A percentile compares a stretch with the other conserved stretches of the same genome.
These are phyloP conservation scores for Podaxis sp. DNA, from an alignment of 768 basidiomycete species.

Conservation along the genomic window DNA sequence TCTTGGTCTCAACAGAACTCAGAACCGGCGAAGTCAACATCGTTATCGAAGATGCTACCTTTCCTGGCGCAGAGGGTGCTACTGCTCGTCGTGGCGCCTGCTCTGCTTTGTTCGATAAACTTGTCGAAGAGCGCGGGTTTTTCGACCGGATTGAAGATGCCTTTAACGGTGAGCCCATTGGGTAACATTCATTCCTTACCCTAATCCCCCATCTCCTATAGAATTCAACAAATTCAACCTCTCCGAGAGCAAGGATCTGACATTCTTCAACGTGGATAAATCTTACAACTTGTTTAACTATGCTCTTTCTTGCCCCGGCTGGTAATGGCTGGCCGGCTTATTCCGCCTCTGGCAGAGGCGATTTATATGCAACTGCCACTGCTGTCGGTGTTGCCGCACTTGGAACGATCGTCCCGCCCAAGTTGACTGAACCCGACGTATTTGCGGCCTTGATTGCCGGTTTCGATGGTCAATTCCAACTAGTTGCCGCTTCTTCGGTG, in stretches of 20 bases:
- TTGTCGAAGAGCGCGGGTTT: not conserved
- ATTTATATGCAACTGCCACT: constrained; percentile 18
- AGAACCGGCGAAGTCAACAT: not conserved
- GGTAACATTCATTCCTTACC: constrained; percentile 34
- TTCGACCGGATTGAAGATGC: not conserved
- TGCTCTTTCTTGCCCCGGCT: constrained; percentile 16
- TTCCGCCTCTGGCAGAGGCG: constrained; percentile 18
- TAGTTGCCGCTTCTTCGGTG: not conserved
- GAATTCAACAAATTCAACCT: constrained; percentile 19
- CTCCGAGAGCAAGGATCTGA: constrained; percentile 18
- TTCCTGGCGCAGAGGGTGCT: not conserved
- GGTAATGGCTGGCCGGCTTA: constrained; percentile 17
- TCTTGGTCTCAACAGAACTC: not conserved
- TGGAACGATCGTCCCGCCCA: constrained; percentile 31
- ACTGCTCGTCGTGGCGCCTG: not conserved
- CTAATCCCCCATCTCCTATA: constrained; percentile 8
- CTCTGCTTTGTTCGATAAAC: not conserved
- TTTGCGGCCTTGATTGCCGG: constrained; percentile 27
- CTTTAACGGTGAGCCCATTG: constrained; percentile 4
- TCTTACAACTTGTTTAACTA: constrained; percentile 22
- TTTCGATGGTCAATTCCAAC: constrained; percentile 27
- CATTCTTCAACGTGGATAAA: constrained; percentile 22
- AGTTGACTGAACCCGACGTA: constrained; percentile 27
- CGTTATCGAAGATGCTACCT: not conserved
- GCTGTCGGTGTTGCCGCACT: constrained; percentile 26